Base-by-base conservation (phyloP, 331 rosid genomes). In the Telfairia occidentalis region DNA sequence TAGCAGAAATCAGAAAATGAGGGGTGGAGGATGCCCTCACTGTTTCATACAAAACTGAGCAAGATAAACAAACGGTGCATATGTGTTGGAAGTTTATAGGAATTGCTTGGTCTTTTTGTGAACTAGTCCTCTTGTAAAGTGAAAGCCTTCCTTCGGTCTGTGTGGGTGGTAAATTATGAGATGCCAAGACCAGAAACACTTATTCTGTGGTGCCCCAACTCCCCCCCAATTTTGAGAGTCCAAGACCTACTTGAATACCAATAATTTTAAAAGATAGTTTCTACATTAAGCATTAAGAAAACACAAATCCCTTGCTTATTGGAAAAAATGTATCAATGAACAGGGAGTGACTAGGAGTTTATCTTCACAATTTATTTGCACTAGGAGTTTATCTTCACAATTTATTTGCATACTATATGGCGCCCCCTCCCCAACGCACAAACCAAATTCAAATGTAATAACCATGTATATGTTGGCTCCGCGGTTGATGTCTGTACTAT, bases 401-500 rank as follows among this genome's bases (percentile, higher is more conserved):
- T 52, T 50, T 19, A 52, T 9, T 13, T 52, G 58, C 13, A 19
- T 52, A n/a, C 0, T 52, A 52, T 52, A 52, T 50, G 57, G 10
- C 7, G 11, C 26, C 26, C 57, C 57, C 24, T 16, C 55, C 55
- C 57, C 57, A 50, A 50, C 57, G 9, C 60, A 54, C 29, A 11
- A 12, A 42, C 34, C 32, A 55, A 55, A 9, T 10, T 55, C 15
- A 21, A 32, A 60, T 15, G 34, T 5, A 3, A 38, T 19, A 67
- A 24, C 24, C 32, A 21, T 66, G 21, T 42, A 21, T 23, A 69
- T 15, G 7, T 61, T 69, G 40, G 57, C 1, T 45, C 57, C 12
- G 26, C 29, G 9, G 38, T 11, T 66, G 19, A 46, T 38, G 37
- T 53, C 72, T 73, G 63, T 82, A 69, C 34, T 77, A 50, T 79